A percentile compares a stretch with the other conserved stretches of the same genome.
phyloP scores from a whole-genome alignment of 2,329 filamentous ascomycete genomes.

The Helicocarpus griseus region DNA sequence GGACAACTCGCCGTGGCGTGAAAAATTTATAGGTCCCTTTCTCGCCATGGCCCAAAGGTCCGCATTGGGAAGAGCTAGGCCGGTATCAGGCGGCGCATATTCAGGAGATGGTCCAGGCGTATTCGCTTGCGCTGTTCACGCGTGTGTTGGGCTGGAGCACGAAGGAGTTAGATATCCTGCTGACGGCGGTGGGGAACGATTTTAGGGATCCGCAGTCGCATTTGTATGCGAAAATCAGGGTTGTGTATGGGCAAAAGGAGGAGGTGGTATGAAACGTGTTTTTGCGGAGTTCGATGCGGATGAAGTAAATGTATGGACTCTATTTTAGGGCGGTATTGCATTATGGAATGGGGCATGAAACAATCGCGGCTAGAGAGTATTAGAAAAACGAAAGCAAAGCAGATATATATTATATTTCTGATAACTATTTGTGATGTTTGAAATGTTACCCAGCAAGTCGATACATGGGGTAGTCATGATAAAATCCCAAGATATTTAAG shows the following conservation, averaged over 20 bases:
- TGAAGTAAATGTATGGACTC: no score
- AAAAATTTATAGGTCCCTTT: neutral
- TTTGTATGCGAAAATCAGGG: conserved; percentile 8
- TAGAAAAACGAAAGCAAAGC: neutral
- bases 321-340: neutral
- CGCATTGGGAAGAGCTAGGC: conserved; percentile 4
- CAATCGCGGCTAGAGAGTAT: no score
- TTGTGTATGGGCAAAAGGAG: conserved; percentile 8
- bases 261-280: no score
- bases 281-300: no score
- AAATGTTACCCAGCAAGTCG: neutral
- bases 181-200: conserved; percentile 5
- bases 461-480: neutral
- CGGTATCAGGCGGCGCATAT: conserved; percentile 5
- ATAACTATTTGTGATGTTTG: neutral
- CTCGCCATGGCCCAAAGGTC: neutral
- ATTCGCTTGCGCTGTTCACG: conserved; percentile 10
- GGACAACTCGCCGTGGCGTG: no score
- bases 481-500: neutral
- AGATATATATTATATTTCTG: neutral
- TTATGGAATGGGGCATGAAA: no score
- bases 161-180: conserved; percentile 7
- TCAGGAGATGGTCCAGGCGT: conserved; percentile 10
- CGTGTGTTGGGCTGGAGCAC: conserved; percentile 7
- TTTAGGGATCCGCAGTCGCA: conserved; percentile 5